Conservation (phyloP, 306 rosid species). For the Prunus davidiana region DNA sequence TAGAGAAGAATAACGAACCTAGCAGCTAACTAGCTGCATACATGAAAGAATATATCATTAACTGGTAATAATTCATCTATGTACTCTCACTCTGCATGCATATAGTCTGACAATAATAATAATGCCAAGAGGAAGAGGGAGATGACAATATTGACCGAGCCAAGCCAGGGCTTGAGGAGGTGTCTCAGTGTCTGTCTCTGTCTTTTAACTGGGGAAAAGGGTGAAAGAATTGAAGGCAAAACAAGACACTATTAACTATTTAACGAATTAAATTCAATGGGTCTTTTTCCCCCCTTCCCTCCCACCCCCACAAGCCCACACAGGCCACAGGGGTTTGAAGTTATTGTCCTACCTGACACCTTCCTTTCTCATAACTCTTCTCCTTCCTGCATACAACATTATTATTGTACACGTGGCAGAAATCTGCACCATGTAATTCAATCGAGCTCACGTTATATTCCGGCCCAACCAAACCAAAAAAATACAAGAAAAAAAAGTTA, state of each 20-base stretch:
- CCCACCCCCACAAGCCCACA: not conserved
- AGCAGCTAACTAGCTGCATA: not conserved
- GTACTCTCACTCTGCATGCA: slow-evolving; percentile 2
- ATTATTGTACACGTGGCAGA: not conserved
- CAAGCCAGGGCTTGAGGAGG: not conserved
- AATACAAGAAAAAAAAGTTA: too few species aligned
- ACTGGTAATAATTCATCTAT: not conserved
- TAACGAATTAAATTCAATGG: not conserved
- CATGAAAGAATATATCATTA: not conserved
- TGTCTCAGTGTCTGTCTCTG: not conserved
- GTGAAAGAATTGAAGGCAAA: not conserved
- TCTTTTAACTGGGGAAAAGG: not conserved
- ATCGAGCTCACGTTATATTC: not conserved
- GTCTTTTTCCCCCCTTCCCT: too few species aligned
- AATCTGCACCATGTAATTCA: not conserved
- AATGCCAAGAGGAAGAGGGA: not conserved
- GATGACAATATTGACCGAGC: not conserved
- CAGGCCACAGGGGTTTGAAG: not conserved
- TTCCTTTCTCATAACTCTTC: not conserved
- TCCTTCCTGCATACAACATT: not conserved
- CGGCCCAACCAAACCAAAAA: not conserved
- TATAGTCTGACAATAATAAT: not conserved
- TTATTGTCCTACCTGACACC: not conserved
- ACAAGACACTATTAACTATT: not conserved
- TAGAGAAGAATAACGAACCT: not conserved